A percentile compares a stretch with the other conserved stretches of the same genome.
Evolutionary conservation across 805 yeast species (phyloP).

Genomic region (Cyberlindnera petersonii): DNA sequence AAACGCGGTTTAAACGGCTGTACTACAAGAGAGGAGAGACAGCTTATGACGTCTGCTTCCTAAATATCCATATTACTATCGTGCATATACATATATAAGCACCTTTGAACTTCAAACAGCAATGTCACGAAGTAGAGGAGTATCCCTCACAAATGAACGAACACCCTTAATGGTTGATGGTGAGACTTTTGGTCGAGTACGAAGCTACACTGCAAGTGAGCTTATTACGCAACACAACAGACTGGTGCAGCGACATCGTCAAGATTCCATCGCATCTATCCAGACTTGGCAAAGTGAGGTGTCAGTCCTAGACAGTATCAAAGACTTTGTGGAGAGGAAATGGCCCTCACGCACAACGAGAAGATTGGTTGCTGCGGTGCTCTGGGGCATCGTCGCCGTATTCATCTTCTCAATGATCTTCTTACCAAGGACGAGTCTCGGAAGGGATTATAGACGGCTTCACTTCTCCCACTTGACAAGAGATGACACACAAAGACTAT

Average conservation of each 20-base stretch:
- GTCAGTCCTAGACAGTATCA: conserved; percentile 17
- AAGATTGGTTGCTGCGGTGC: conserved; percentile 21
- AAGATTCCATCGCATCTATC: conserved; percentile 15
- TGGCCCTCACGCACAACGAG: conserved; percentile 22
- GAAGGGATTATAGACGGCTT: conserved; percentile 73
- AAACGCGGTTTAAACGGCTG: not conserved
- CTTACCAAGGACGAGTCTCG: conserved; percentile 78
- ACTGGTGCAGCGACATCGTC: conserved; percentile 10
- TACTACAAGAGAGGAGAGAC: not conserved
- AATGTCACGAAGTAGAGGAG: not conserved
- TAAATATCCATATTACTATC: not conserved
- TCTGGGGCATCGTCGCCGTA: conserved; percentile 26
- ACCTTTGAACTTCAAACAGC: not conserved
- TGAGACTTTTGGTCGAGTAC: conserved; percentile 5
- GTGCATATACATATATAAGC: not conserved
- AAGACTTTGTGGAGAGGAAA: conserved; percentile 19
- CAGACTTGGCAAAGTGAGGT: conserved; percentile 13
- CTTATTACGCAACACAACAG: conserved; percentile 16
- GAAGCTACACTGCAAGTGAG: conserved; percentile 17
- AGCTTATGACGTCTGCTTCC: not conserved
- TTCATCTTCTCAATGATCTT: conserved; percentile 58
- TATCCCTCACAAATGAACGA: conserved; percentile 3
- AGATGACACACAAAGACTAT: conserved; percentile 65
- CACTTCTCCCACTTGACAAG: conserved; percentile 63
- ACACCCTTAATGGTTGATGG: conserved; percentile 3